Conservation (phyloP, 352 stramenopile species). For the Aphanomyces cochlioides region DNA sequence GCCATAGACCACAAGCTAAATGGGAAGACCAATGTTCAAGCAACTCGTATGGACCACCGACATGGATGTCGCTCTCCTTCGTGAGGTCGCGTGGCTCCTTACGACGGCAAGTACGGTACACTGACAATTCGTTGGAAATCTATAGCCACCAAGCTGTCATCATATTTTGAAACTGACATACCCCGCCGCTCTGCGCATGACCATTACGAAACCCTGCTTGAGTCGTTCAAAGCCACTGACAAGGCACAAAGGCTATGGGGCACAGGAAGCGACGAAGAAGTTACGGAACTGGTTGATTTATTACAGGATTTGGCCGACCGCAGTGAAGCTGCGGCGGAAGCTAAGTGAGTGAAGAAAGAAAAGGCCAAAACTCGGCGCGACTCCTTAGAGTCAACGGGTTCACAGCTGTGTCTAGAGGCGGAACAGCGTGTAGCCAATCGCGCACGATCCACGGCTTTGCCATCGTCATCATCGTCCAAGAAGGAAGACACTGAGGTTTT, state of each 20-base stretch:
- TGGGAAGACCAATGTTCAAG: too few species aligned
- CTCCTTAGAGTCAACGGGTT: neutral
- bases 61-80: neutral
- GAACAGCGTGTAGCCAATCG: neutral
- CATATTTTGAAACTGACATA: neutral
- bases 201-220: neutral
- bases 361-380: neutral
- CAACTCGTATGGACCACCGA: neutral
- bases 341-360: neutral
- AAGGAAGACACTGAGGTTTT: neutral
- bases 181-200: neutral
- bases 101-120: neutral
- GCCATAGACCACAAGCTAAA: too few species aligned
- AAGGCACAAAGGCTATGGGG: neutral
- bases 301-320: neutral
- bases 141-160: neutral
- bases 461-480: neutral
- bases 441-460: neutral
- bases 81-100: neutral
- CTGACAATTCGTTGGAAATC: constrained; percentile 3
- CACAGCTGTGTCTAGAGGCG: neutral
- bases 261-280: neutral
- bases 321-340: neutral
- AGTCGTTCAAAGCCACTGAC: constrained; percentile 1
- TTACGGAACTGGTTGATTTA: neutral